Evolutionary conservation across 2,329 filamentous ascomycete genomes (phyloP), one percentile per base, ranked within the genome.

Genomic region (Pochonia chlamydosporia): DNA sequence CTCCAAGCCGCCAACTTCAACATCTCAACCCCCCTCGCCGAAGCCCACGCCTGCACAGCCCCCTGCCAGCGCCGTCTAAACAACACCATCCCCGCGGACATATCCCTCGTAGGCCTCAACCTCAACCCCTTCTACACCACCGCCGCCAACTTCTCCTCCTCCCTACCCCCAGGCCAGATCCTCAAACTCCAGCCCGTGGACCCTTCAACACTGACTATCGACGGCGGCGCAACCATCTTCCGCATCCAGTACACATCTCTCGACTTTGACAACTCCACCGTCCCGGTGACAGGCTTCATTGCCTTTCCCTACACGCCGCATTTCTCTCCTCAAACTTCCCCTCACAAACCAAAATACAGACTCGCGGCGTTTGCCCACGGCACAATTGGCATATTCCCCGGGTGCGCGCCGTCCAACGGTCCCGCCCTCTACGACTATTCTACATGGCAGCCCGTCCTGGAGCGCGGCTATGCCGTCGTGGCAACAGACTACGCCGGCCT

Each of bases 401-500:
- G 44, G n/a, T 54, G 52, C 44, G 49, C 47, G 30, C 47, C 49
- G 18, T 49, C 47, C 18, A 43, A 40, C 30, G 47, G 45, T 5
- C 46, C 40, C 6, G 26, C 11, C 8, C 36, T 48, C 16, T 52
- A 44, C 39, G 50, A 52, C 37, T 49, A 52, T 25, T 37, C 46
- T 35, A 46, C 30, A 33, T 54, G 50, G 52, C 43, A 49, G 45
- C 43, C 42, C 18, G n/a, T 54, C n/a, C 21, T 47, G 14, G 9
- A 41, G 11, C 45, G 40, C 8, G 52, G 52, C 30, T 54, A 52
- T 26, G 46, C 49, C 23, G 50, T 54, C 39, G 47, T 58, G 14
- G 56, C 52, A 14, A 53, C 56, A 11, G 56, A 58, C 46, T 57
- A 53, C 36, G 49, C 52, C 23, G 55, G 54, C 25, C 47, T 56